Conservation (phyloP, 371 early-diverging fungal species). For the Circinella minor region DNA sequence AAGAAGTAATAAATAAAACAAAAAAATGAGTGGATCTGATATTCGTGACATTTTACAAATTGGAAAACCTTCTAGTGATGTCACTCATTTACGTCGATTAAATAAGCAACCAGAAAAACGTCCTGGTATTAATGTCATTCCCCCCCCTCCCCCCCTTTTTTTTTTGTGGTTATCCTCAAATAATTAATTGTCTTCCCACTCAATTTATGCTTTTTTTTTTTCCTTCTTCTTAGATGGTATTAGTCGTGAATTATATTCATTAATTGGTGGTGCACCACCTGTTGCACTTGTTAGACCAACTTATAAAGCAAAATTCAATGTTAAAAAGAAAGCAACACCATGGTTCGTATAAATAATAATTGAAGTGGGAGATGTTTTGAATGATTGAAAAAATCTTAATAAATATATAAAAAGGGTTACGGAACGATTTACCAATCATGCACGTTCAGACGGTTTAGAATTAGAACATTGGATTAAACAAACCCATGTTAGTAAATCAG, state of each 20-base stretch:
- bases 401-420: conserved; percentile 58
- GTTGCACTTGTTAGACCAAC: conserved; percentile 64
- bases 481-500: conserved; percentile 47
- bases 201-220: neutral
- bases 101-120: conserved; percentile 53
- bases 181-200: neutral
- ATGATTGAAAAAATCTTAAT: neutral
- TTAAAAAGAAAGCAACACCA: conserved; percentile 64
- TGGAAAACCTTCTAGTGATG: conserved; percentile 42
- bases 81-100: conserved; percentile 25
- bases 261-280: conserved; percentile 75
- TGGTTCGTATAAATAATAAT: conserved; percentile 43
- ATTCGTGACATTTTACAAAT: conserved; percentile 72
- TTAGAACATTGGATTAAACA: conserved; percentile 81
- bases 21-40: conserved; percentile 60
- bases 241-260: conserved; percentile 68
- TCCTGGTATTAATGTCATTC: conserved; percentile 40
- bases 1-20: neutral
- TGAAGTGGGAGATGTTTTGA: neutral
- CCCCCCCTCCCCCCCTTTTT: no score
- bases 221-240: conserved; percentile 77
- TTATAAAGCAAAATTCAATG: conserved; percentile 73
- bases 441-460: conserved; percentile 71
- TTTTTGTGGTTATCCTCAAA: no score
- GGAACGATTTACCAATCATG: conserved; percentile 76